Conservation (phyloP, 768 basidiomycete genomes). For the Amanita rimosa region DNA sequence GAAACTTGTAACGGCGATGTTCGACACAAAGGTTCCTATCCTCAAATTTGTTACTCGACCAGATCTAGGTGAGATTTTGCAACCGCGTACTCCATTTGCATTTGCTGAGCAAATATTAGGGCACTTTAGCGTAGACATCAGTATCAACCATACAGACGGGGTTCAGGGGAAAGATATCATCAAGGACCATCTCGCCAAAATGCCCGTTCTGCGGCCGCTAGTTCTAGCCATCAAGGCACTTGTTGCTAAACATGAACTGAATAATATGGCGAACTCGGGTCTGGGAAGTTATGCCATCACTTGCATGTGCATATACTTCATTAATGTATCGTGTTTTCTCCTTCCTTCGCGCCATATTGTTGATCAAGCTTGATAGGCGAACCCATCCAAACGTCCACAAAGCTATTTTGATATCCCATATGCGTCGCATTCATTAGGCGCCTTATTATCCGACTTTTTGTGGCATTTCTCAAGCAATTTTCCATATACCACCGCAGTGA, state of each 20-base stretch:
- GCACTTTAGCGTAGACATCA: conserved; percentile 52
- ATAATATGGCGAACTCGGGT: conserved; percentile 52
- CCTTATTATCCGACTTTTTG: conserved; percentile 53
- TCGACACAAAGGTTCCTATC: conserved; percentile 42
- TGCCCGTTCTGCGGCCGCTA: conserved; percentile 51
- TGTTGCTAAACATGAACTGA: conserved; percentile 42
- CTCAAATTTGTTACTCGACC: conserved; percentile 42
- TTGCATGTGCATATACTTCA: conserved; percentile 53
- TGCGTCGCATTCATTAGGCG: conserved; percentile 41
- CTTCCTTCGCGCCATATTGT: not conserved
- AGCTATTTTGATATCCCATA: conserved; percentile 34
- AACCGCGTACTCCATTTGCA: not conserved
- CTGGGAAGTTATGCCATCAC: conserved; percentile 58
- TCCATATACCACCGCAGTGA: conserved; percentile 26
- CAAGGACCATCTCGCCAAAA: conserved; percentile 34
- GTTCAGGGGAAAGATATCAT: conserved; percentile 36
- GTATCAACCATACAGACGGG: conserved; percentile 52
- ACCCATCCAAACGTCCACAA: conserved; percentile 42
- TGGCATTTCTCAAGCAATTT: conserved; percentile 47
- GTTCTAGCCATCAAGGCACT: conserved; percentile 55
- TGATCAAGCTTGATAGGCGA: conserved; percentile 27
- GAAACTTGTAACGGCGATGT: conserved; percentile 19
- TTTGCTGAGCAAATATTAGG: conserved; percentile 22
- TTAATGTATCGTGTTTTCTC: conserved; percentile 38
- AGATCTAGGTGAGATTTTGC: conserved; percentile 20